Base-by-base conservation (phyloP, 1,284 basidiomycete genomes). In the Fomitopsis schrenkii region DNA sequence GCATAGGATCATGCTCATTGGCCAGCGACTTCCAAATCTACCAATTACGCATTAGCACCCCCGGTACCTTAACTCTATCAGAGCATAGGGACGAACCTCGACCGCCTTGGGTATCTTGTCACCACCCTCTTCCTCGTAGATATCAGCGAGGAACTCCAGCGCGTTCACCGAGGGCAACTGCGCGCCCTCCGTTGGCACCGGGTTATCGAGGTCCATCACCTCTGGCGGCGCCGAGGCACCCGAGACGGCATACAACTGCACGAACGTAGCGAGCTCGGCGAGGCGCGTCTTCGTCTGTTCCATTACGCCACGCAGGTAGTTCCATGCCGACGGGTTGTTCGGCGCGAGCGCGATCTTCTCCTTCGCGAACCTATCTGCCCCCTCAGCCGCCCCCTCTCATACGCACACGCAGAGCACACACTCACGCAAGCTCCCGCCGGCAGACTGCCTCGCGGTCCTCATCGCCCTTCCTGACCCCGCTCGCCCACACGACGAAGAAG, bases 281-380 rank as follows among this genome's bases (percentile, higher is more conserved):
- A 88, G 88, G 0, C 91, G 84, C 3, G 82, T 78, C 38, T 81
- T 73, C 65, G 81, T 80, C 70, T 81, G 72, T 61, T 90, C 81
- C 17, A 94, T 81, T 10, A 90, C 71, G 10, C 90, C 95, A 63
- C 95, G 86, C 10, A 97, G 81, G 72, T 97, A 98, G 73, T 97
- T 97, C 95, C 95, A 97, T 0, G 93, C 93, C 0, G 93, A 95
- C 0, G 88, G 83, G 68, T 98, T 98, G 74, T 95, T 95, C 2
- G 95, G 94, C 12, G 92, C 93, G 10, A 88, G 75, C n/a, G 91
- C 84, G 61, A 97, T 91, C 72, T 89, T 88, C 64, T 87, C 79
- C 72, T 95, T 91, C 9, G 85, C 77, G 64, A 80, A 88, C 28
- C 84, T 85, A 58, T 41, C 54, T 1, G 3, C 28, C 41, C 48